Base-by-base conservation (phyloP, 208 protist species). In the Trichomonas vaginalis region DNA sequence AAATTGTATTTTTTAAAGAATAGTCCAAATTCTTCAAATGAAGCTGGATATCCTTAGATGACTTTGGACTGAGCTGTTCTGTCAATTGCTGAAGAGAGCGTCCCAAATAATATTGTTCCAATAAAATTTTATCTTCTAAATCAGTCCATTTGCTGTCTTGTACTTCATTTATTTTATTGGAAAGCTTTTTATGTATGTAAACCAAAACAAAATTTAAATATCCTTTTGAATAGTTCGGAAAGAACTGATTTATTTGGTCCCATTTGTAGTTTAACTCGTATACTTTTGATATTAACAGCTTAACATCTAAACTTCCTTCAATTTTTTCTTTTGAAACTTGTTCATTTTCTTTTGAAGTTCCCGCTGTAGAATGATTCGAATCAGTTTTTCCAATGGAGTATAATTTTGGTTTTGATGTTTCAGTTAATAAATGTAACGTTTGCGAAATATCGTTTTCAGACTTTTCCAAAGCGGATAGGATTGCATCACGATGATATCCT, bases 401-500 rank as follows among this genome's bases (percentile, higher is more conserved):
- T 70, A 12, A 27, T 27, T 8, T 27, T 70, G 2, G n/a, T 70
- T 27, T 70, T 70, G 4, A 70, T 70, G 17, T 70, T 70, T 70
- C 21, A 70, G n/a, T 8, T n/a, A 70, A 27, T 32, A 70, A n/a
- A n/a, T 8, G 4, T 8, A 70, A 32, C 2, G 56, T 27, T 32
- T 70, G 12, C 6, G 56, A 70, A 32, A 27, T 70, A 70, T 70
- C 21, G n/a, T 27, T 70, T n/a, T 27, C n/a, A n/a, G 56, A n/a
- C n/a, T 70, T 70, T n/a, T 8, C 4, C 21, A 70, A 27, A 27
- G 56, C 56, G 17, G 17, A n/a, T 32, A 8, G 17, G 97, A 47
- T 98, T 98, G 15, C 8, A 42, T 12, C 21, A 42, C 40, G 15
- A n/a, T 15, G 42, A 23, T 39, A 48, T 8, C 42, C 82, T 17